Percentiles rank a stretch among this genome's conserved stretches.
Conservation (phyloP, 2,329 filamentous ascomycete genomes). For the Pseudogymnoascus sp. region DNA sequence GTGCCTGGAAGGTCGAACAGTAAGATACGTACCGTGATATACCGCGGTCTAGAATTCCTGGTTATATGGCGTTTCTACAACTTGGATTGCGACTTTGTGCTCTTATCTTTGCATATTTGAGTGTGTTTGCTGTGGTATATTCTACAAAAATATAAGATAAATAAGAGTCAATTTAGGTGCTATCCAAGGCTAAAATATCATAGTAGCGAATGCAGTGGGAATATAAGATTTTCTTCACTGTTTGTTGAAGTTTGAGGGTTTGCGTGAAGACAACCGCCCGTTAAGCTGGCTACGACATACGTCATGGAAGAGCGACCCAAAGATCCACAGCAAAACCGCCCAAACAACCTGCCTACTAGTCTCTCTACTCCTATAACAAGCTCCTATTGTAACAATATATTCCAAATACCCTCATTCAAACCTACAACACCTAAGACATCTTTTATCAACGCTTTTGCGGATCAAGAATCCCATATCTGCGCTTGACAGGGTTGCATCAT, state of each 20-base stretch:
- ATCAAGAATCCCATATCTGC: neutral
- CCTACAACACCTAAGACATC: neutral
- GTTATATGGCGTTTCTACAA: neutral
- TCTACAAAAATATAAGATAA: neutral
- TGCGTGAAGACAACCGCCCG: neutral
- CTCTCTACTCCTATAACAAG: neutral
- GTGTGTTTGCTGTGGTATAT: neutral
- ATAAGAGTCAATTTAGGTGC: neutral
- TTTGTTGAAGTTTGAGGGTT: neutral
- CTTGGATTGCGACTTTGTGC: neutral
- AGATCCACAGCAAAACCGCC: neutral
- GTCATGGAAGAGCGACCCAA: neutral
- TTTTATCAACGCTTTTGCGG: neutral
- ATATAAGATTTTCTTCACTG: neutral
- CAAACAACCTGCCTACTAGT: neutral
- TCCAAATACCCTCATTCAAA: neutral
- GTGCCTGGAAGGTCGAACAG: neutral
- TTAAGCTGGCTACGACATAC: neutral
- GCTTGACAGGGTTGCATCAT: neutral
- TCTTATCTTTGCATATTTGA: neutral
- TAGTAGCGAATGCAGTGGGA: neutral
- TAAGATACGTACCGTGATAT: neutral
- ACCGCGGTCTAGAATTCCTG: neutral
- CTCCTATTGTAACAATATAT: neutral
- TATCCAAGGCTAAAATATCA: neutral